phyloP scores from a whole-genome alignment of 2,329 filamentous ascomycete genomes.

The Curvularia verruculosa region DNA sequence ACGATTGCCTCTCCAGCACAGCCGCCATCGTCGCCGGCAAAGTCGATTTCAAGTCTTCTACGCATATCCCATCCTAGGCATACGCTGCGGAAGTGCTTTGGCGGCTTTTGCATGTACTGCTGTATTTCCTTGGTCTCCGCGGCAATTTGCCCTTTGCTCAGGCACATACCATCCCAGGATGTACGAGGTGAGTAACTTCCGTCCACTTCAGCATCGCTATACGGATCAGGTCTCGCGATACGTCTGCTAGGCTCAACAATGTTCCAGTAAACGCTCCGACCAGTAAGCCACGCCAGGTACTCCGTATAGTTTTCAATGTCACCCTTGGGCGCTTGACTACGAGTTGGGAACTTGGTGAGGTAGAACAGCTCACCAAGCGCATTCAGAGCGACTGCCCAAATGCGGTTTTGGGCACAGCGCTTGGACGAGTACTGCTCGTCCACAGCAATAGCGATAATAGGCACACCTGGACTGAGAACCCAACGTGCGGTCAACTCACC shows the following conservation, averaged over 20 bases:
- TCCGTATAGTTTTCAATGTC: constrained; percentile 60
- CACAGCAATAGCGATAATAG: constrained; percentile 81
- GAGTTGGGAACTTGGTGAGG: constrained; percentile 71
- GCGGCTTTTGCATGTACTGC: constrained; percentile 72
- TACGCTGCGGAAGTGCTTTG: constrained; percentile 76
- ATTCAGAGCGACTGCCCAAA: constrained; percentile 94
- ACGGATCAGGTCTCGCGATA: constrained; percentile 72
- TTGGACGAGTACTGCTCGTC: constrained; percentile 81
- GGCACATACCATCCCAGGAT: constrained; percentile 73
- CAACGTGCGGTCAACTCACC: constrained; percentile 86
- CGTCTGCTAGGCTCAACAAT: constrained; percentile 79
- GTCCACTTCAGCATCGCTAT: constrained; percentile 66
- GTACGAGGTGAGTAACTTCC: constrained; percentile 82
- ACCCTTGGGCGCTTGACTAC: constrained; percentile 57
- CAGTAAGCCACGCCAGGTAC: constrained; percentile 78
- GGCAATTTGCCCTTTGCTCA: constrained; percentile 71
- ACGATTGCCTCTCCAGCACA: constrained; percentile 78
- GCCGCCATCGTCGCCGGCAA: constrained; percentile 78
- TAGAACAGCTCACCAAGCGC: constrained; percentile 92
- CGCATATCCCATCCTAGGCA: constrained; percentile 94
- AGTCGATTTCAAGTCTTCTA: constrained; percentile 83
- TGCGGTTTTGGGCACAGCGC: constrained; percentile 70
- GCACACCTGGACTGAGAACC: constrained; percentile 90
- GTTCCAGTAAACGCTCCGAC: constrained; percentile 80
- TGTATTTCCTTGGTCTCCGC: constrained; percentile 85